These are phyloP conservation scores for Sechiopsis laciniata DNA, from an alignment of 306 rosid genomes.

Conservation along the genomic window DNA sequence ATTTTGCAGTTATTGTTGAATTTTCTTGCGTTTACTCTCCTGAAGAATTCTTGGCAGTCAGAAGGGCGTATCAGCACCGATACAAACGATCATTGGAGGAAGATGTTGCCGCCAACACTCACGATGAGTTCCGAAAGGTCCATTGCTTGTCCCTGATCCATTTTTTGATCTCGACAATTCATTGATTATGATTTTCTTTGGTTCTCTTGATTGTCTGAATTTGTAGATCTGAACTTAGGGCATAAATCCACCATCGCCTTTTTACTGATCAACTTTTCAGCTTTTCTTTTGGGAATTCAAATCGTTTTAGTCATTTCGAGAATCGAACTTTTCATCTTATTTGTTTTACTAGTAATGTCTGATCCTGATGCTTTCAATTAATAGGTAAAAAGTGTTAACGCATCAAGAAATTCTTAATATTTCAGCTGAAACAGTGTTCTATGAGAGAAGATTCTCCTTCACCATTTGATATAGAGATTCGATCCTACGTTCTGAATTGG, in stretches of 20 bases:
- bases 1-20: slow-evolving; percentile 50
- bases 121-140: slow-evolving; percentile 74
- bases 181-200: neutral
- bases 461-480: neutral
- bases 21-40: slow-evolving; percentile 46
- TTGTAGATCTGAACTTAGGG: neutral
- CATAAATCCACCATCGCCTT: neutral
- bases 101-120: slow-evolving; percentile 61
- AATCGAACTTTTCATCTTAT: neutral
- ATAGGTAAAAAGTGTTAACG: neutral
- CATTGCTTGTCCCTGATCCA: neutral
- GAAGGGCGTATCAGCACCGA: slow-evolving; percentile 64
- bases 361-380: neutral
- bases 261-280: neutral
- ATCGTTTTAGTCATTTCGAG: neutral
- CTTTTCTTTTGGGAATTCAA: neutral
- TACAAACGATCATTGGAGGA: slow-evolving; percentile 77
- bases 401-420: neutral
- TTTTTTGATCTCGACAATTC: neutral
- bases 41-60: slow-evolving; percentile 54
- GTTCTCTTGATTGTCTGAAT: neutral
- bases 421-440: neutral
- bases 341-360: neutral
- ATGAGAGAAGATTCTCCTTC: neutral
- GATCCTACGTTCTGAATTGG: neutral